Evolutionary conservation across 805 yeast species (phyloP).

Genomic region (Wickerhamomyces canadensis): DNA sequence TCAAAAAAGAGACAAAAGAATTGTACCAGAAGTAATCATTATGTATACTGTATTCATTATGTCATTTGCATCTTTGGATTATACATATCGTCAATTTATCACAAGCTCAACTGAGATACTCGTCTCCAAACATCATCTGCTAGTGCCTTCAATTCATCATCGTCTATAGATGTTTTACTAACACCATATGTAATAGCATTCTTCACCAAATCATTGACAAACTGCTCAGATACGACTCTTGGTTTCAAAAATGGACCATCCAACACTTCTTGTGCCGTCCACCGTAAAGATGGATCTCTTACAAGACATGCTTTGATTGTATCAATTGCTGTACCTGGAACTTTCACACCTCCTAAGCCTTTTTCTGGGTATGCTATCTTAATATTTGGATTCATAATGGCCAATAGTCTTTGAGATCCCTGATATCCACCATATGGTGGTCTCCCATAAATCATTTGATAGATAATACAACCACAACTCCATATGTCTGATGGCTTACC

Average conservation of each 20-base stretch:
- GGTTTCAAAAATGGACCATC: constrained; percentile 68
- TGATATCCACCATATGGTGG: constrained; percentile 83
- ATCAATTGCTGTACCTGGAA: constrained; percentile 65
- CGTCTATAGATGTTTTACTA: constrained; percentile 36
- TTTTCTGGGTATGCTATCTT: constrained; percentile 59
- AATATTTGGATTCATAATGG: constrained; percentile 81
- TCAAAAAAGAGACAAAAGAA: too few species aligned
- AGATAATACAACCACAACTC: constrained; percentile 96
- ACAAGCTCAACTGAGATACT: constrained; percentile 22
- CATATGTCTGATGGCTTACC: constrained; percentile 96
- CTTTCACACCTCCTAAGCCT: constrained; percentile 56
- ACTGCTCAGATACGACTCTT: constrained; percentile 58
- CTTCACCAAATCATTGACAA: constrained; percentile 64
- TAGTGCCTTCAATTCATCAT: constrained; percentile 39
- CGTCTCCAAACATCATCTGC: constrained; percentile 57
- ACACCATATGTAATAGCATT: constrained; percentile 75
- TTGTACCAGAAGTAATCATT: too few species aligned
- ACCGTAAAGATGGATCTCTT: constrained; percentile 64
- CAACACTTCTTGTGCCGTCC: constrained; percentile 58
- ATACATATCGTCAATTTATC: background rate
- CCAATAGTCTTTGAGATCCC: constrained; percentile 72
- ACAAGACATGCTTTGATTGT: constrained; percentile 66
- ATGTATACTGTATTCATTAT: too few species aligned
- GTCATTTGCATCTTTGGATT: too few species aligned
- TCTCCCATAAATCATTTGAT: constrained; percentile 90